Base-by-base conservation (phyloP, 2,329 filamentous ascomycete genomes). In the Domatiomyces globalis region DNA sequence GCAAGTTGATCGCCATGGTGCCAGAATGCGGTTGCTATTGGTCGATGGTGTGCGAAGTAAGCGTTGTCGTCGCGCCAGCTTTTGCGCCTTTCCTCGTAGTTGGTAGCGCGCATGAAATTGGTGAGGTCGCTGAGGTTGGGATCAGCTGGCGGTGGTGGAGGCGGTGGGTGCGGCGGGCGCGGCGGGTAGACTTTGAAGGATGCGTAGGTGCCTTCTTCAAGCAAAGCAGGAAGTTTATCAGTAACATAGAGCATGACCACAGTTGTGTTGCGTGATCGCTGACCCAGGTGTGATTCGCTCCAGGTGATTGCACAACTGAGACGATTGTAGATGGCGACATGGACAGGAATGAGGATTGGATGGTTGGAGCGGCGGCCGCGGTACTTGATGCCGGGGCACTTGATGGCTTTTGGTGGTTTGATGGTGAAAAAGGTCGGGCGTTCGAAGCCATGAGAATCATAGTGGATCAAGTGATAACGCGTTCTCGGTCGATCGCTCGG, bases 281-380 rank as follows among this genome's bases (percentile, higher is more conserved):
- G 27, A 17, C 48, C 12, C 7, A 29, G 43, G 15, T 54, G 29
- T 4, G 50, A 51, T 18, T 45, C 33, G 48, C 54, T 53, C 56
- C 56, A 58, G 8, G 57, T 43, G 20, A 58, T 55, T 5, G 55
- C 56, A 43, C 56, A 58, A 17, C 49, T 33, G 5, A 52, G 19
- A 12, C 50, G 36, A 36, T 46, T 55, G 43, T 56, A 39, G 27
- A 57, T 49, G 4, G 51, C 52, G 10, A 58, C 48, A 33, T 58
- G 54, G 15, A 54, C 50, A 25, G 56, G 56, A 43, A 54, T 50
- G 9, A 51, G 55, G 20, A 9, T 45, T 46, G 43, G 49, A 12
- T 18, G 19, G 33, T 19, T 49, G 25, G 39, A 43, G 39, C 15
- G 5, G 39, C 39, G 15, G 3, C 6, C 6, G 22, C 22, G 22